phyloP scores from a whole-genome alignment of 768 basidiomycete genomes.

The Podaxis sp. region DNA sequence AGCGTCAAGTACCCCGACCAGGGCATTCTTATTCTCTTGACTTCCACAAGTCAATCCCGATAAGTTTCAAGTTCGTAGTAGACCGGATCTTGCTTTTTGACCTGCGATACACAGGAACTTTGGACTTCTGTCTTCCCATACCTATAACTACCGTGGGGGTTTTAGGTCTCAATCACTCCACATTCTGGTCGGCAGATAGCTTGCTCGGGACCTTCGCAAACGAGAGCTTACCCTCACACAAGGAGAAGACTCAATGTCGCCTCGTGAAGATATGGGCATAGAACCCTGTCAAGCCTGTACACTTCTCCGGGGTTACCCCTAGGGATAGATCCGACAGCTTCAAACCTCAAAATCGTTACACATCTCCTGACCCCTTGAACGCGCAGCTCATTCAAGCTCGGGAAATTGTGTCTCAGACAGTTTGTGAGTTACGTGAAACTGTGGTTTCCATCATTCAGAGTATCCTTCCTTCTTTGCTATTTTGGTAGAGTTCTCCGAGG shows the following conservation, averaged over 20 bases:
- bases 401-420: not conserved
- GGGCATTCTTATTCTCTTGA: too few species aligned
- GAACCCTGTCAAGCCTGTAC: not conserved
- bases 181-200: not conserved
- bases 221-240: not conserved
- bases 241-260: not conserved
- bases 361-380: not conserved
- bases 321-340: not conserved
- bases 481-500: not conserved
- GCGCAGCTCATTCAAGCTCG: not conserved
- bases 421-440: not conserved
- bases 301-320: slow-evolving; percentile 2
- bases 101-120: too few species aligned
- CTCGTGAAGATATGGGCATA: not conserved
- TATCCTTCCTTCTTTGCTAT: not conserved
- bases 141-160: not conserved
- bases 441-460: not conserved
- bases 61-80: too few species aligned
- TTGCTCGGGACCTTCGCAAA: not conserved
- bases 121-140: too few species aligned
- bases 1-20: too few species aligned
- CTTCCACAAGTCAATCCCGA: too few species aligned
- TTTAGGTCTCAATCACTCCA: not conserved
- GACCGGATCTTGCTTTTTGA: too few species aligned
- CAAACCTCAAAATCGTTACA: not conserved